These are phyloP conservation scores for Plasmodium malariae DNA, from an alignment of 169 alveolate species.

Conservation along the genomic window DNA sequence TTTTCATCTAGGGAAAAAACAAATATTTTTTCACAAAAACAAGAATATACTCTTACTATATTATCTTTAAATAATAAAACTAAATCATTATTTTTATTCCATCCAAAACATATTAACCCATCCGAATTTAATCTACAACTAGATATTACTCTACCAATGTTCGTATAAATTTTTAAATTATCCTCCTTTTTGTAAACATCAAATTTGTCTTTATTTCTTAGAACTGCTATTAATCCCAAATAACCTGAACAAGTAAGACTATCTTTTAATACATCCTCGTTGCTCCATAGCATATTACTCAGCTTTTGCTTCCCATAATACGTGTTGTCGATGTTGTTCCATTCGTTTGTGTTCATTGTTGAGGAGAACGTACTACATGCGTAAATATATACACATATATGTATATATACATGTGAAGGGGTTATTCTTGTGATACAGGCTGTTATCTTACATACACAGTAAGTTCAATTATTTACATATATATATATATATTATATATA, in stretches of 20 bases:
- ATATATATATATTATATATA: no score
- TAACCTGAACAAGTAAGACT: conserved; percentile 52
- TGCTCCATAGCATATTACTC: conserved; percentile 66
- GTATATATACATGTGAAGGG: background rate
- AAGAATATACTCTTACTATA: conserved; percentile 82
- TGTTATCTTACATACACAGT: no score
- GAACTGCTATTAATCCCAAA: conserved; percentile 49
- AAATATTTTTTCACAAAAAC: conserved; percentile 79
- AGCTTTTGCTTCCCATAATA: conserved; percentile 65
- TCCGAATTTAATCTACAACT: conserved; percentile 56
- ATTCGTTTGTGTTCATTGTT: conserved; percentile 67
- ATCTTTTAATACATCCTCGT: conserved; percentile 43
- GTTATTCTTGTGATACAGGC: no score
- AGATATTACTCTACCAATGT: conserved; percentile 65
- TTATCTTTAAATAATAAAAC: conserved; percentile 83
- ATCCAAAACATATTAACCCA: conserved; percentile 68
- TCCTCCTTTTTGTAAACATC: conserved; percentile 69
- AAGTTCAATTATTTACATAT: no score
- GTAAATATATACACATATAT: background rate
- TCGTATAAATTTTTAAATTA: conserved; percentile 62
- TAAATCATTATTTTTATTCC: conserved; percentile 75
- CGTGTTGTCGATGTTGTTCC: conserved; percentile 64
- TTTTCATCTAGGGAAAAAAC: conserved; percentile 78
- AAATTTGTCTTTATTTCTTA: conserved; percentile 52
- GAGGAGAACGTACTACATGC: no score